Evolutionary conservation across 257 asterid species (phyloP).

Genomic region (Perilla frutescens): DNA sequence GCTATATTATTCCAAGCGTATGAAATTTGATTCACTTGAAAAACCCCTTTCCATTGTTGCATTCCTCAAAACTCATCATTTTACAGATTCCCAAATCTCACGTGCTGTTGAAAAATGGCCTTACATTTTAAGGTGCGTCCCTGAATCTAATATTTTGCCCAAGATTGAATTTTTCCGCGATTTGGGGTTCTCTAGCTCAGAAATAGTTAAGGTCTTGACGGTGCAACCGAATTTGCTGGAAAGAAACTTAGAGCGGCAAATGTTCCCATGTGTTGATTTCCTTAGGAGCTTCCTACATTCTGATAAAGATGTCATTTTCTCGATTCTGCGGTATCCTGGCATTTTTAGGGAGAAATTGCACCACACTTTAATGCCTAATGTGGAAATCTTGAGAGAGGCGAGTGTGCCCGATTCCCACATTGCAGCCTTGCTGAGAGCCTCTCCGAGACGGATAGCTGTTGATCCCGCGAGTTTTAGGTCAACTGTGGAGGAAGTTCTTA

Average conservation of each 20-base stretch:
- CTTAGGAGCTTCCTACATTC: constrained; percentile 24
- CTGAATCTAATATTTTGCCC: constrained; percentile 33
- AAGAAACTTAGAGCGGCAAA: constrained; percentile 32
- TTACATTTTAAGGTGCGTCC: neutral
- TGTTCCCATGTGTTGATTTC: constrained; percentile 37
- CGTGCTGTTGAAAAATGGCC: constrained; percentile 28
- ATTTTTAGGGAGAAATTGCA: constrained; percentile 1
- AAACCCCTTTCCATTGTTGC: constrained; percentile 38
- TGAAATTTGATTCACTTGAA: constrained; percentile 29
- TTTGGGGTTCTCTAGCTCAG: constrained; percentile 35
- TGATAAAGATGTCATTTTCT: neutral
- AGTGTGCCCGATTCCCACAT: constrained; percentile 34
- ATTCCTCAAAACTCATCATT: constrained; percentile 35
- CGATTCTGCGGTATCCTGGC: neutral
- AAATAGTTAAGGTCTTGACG: constrained; percentile 23
- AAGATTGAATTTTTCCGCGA: constrained; percentile 38
- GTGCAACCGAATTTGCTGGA: constrained; percentile 5
- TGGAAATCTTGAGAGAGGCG: constrained; percentile 1
- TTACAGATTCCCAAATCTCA: constrained; percentile 37
- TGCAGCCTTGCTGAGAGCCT: neutral
- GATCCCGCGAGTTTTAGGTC: constrained; percentile 2
- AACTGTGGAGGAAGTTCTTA: constrained; percentile 16
- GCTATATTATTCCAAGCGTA: neutral
- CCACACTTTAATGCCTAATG: constrained; percentile 15
- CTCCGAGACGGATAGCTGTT: neutral